Conservation (phyloP, 345 rosid genomes). For the Heritiera littoralis region DNA sequence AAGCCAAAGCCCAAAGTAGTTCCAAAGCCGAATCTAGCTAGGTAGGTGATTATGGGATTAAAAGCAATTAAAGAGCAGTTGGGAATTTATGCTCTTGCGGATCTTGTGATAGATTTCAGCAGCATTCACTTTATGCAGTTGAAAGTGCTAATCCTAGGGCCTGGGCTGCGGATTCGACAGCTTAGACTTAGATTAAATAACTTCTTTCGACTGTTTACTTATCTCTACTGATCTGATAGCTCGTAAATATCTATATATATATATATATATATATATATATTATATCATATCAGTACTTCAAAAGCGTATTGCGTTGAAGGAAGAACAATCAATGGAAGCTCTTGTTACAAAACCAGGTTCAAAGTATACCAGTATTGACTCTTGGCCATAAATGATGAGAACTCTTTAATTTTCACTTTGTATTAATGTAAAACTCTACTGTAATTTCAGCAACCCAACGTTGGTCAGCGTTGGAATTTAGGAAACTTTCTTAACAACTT, state of each 20-base stretch:
- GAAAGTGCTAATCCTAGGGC: neutral
- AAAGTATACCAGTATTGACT: neutral
- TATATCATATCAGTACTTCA: neutral
- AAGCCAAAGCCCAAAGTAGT: neutral
- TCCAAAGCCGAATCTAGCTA: neutral
- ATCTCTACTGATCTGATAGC: neutral
- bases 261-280: too few species aligned
- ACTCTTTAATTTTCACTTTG: neutral
- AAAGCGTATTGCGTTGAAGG: neutral
- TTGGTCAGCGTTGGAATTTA: neutral
- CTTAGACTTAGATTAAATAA: conserved; percentile 1
- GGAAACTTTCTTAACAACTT: neutral
- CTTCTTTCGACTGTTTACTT: neutral
- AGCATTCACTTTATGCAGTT: conserved; percentile 16
- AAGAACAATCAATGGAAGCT: neutral
- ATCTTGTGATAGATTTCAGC: conserved; percentile 20
- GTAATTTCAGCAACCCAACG: neutral
- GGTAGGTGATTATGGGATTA: conserved; percentile 27
- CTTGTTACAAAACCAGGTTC: neutral
- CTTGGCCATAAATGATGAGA: neutral
- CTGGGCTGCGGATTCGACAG: neutral
- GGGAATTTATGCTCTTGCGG: conserved; percentile 22
- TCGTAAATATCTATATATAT: neutral
- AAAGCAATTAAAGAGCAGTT: conserved; percentile 1
- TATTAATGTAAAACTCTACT: neutral